Evolutionary conservation across 768 basidiomycete genomes (phyloP), one percentile per base, ranked within the genome.

Genomic region (Lentinula lateritia): DNA sequence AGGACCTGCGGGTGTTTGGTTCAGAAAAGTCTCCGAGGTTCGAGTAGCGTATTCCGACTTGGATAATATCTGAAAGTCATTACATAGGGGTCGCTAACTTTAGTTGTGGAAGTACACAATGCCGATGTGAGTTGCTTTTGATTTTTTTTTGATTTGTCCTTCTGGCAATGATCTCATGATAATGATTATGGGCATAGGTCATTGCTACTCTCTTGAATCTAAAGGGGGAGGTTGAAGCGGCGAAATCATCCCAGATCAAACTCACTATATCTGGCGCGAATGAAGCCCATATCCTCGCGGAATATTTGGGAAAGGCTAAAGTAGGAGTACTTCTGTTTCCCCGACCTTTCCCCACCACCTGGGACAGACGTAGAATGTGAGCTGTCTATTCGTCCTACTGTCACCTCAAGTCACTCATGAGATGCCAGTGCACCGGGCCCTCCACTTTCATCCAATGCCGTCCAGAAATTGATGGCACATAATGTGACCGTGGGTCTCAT

Each of bases 401-500:
- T 46, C 28, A 28, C 46, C 60, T 13, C n/a, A n/a, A n/a, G n/a
- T n/a, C 34, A 28, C 6, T 36, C 50, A 23, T 20, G 2, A 20
- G 6, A 16, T 52, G 23, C 7, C 64, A 77, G 89, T 67, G 70
- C 86, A 54, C 87, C 91, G 28, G 92, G 92, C 1, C 88, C 88
- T 2, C 93, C 93, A 5, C 70, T 93, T 12, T 83, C 89, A 7
- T 76, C 72, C 42, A 81, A 73, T 41, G 80, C 73, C 65, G 83
- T 93, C 45, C 76, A 82, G 23, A 78, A 78, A 56, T 81, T 98
- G 20, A 69, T 88, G 16, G 76, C 77, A 2, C 82, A 90, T 48
- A 87, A 86, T 32, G 90, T 97, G 15, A 84, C 83, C 5, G 86
- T 92, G 36, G 90, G 84, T 7, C 68, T 93, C 52, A 89, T 88